These are phyloP conservation scores for Metrosideros polymorpha DNA, from an alignment of 441 rosid species.

Conservation along the genomic window DNA sequence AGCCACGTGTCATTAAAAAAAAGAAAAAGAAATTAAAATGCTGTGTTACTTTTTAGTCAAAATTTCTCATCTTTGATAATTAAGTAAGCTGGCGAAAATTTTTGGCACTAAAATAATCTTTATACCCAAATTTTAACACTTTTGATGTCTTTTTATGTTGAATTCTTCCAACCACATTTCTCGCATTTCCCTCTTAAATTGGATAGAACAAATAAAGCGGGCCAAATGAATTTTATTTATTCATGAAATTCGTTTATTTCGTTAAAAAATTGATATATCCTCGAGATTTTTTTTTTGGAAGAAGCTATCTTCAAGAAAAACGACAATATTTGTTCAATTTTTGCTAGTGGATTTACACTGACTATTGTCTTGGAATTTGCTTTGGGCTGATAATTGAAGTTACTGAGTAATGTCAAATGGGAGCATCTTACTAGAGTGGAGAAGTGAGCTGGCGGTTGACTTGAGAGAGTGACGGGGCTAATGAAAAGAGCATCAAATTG, in stretches of 20 bases:
- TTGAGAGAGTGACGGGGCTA: too few relatives aligned
- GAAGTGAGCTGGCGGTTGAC: too few relatives aligned
- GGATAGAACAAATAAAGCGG: rapidly evolving
- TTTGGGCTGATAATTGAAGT: background rate
- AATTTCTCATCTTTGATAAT: too few relatives aligned
- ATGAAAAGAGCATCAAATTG: too few relatives aligned
- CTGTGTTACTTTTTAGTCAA: too few relatives aligned
- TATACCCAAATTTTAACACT: too few relatives aligned
- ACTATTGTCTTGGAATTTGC: background rate
- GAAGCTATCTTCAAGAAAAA: background rate
- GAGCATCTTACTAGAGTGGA: background rate
- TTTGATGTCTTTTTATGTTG: too few relatives aligned
- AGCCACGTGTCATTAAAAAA: too few relatives aligned
- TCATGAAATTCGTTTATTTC: background rate
- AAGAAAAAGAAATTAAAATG: too few relatives aligned
- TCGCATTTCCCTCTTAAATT: background rate
- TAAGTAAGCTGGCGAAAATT: too few relatives aligned
- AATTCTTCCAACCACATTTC: background rate
- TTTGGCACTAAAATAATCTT: too few relatives aligned
- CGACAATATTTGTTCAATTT: background rate
- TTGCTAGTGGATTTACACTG: background rate
- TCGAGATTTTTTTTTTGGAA: rapidly evolving
- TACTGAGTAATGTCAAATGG: background rate
- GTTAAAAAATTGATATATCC: background rate
- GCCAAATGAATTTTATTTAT: background rate